Base-by-base conservation (phyloP, 805 yeast genomes). In the Kodamaea lidongshanica region DNA sequence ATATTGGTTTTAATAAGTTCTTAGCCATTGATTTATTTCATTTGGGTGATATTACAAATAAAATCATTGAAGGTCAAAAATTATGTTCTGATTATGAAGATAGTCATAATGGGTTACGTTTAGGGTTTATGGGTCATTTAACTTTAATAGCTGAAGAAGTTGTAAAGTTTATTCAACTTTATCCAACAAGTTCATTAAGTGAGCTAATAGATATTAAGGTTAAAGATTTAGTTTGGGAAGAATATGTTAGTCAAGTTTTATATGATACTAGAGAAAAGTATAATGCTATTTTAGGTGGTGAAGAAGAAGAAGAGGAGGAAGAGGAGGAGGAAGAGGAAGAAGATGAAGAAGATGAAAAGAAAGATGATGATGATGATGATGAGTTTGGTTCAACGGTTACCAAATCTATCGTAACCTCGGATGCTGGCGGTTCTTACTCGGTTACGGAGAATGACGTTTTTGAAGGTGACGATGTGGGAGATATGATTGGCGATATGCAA, bases 191-290 rank as follows among this genome's bases (percentile, higher is more conserved):
- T 32, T 52, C 62, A 4, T 42, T 64, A 12, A 60, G 67, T 37
- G 55, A 52, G 16, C 44, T 54, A 12, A 61, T 64, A 28, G 66
- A 63, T 40, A 44, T 37, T 13, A 60, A 59, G 34, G 52, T 64
- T 17, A 59, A 59, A 33, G 63, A 60, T 34, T 56, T 49, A 12
- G 72, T 67, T 8, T 88, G 97, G 97, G 75, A 74, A 30, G 68
- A 74, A 27, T 92, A 89, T 53, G 94, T 86, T 6, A 79, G 79
- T 36, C 79, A 81, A 36, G 79, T 86, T 1, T 65, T 92, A 38
- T 83, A 81, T 39, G 94, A 85, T 46, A 86, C 94, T 3, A 71
- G 98, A 42, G 94, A 87, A 52, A 88, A 87, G 59, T 92, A 92
- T 57, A 92, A 89, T 55, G 87, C 95, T 7, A 81, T 89, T 18